A percentile compares a stretch with the other conserved stretches of the same genome.
Evolutionary conservation across 176 grass and related monocot genomes (phyloP).

Genomic region (Triticum monococcum): DNA sequence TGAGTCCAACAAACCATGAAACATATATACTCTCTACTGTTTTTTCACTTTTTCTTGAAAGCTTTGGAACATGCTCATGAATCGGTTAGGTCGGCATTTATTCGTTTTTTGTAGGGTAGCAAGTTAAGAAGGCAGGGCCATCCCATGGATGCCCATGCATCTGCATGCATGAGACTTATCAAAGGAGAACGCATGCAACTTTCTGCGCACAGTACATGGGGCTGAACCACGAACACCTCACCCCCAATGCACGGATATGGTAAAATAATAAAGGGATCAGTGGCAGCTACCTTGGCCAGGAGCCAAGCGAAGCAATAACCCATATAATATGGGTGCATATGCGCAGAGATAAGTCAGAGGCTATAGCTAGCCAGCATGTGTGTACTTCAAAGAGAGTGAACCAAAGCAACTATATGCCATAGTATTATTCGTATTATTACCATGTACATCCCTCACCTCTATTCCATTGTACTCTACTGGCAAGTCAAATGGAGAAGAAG

Average conservation of each 20-base stretch:
- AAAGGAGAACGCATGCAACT: background rate
- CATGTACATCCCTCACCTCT: constrained; percentile 1
- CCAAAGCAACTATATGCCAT: background rate
- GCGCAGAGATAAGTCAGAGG: background rate
- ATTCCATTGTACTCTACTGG: background rate
- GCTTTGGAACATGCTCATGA: constrained; percentile 33
- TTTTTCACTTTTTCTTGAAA: background rate
- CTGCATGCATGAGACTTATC: background rate
- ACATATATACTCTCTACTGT: background rate
- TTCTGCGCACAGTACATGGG: background rate
- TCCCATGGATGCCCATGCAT: background rate
- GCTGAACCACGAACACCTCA: constrained; percentile 8
- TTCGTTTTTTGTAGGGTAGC: constrained; percentile 35
- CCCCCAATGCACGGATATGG: constrained; percentile 31
- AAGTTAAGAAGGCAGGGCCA: constrained; percentile 25
- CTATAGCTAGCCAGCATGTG: background rate
- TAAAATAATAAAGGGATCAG: constrained; percentile 33
- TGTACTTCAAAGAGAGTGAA: background rate
- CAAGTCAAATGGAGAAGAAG: background rate
- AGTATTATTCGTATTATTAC: background rate
- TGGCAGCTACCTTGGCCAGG: constrained; percentile 17
- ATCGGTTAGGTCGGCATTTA: constrained; percentile 49
- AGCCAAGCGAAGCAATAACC: constrained; percentile 14
- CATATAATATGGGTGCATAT: background rate
- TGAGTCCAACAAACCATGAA: constrained; percentile 21